These are phyloP conservation scores for Punica granatum DNA, from an alignment of 345 rosid species.

Conservation along the genomic window DNA sequence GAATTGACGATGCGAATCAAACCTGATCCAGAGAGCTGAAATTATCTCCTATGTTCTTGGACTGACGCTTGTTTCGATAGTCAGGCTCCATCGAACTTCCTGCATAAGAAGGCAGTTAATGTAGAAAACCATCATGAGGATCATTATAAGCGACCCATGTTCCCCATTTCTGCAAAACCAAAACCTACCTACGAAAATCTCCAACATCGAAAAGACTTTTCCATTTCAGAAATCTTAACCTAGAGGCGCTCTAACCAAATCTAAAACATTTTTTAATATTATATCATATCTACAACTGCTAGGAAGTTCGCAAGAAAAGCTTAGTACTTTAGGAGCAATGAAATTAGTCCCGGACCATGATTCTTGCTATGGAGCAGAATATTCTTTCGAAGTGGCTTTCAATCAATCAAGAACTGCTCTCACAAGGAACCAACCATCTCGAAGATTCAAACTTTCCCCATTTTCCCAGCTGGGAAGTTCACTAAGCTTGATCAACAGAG, in stretches of 20 bases:
- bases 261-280: neutral
- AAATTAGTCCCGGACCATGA: neutral
- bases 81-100: conserved; percentile 28
- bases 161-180: conserved; percentile 22
- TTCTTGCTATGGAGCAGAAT: neutral
- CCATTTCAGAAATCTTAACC: neutral
- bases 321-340: neutral
- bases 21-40: conserved; percentile 80
- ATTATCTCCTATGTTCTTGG: conserved; percentile 48
- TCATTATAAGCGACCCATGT: conserved; percentile 21
- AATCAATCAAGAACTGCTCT: too few species aligned
- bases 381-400: neutral
- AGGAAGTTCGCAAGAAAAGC: neutral
- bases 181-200: neutral
- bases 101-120: conserved; percentile 18
- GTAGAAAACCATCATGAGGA: conserved; percentile 13
- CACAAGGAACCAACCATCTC: too few species aligned
- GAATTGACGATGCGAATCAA: neutral
- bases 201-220: neutral
- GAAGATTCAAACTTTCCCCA: neutral
- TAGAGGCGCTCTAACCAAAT: too few species aligned
- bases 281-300: neutral
- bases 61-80: conserved; percentile 12
- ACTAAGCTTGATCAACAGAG: neutral
- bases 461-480: neutral